Evolutionary conservation across 441 rosid species (phyloP).

Genomic region (Eruca vesicaria): DNA sequence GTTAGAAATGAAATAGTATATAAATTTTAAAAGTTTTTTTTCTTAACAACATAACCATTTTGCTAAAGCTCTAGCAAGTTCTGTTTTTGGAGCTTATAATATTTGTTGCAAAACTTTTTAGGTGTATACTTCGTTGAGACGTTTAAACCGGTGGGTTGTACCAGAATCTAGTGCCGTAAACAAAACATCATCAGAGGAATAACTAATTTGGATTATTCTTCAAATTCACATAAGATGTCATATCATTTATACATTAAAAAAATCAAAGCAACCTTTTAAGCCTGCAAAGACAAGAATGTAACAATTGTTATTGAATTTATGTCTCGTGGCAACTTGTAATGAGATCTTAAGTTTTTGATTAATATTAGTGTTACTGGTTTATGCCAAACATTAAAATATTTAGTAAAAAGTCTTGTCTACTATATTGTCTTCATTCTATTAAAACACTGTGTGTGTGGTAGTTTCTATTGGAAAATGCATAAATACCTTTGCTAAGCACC

Average conservation of each 20-base stretch:
- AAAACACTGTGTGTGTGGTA: too few relatives aligned
- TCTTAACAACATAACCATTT: background rate
- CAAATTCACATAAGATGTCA: background rate
- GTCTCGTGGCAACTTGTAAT: background rate
- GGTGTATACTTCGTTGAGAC: constrained; percentile 25
- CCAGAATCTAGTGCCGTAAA: constrained; percentile 20
- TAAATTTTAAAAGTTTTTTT: too few relatives aligned
- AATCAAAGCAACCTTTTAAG: background rate
- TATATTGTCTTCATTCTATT: too few relatives aligned
- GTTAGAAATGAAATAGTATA: constrained; percentile 11
- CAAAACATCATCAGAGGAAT: constrained; percentile 11
- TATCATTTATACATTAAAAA: background rate
- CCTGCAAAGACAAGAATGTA: background rate
- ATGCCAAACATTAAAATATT: background rate
- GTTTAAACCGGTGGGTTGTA: constrained; percentile 42
- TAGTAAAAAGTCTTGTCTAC: background rate
- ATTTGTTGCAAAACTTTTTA: background rate
- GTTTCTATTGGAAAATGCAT: too few relatives aligned
- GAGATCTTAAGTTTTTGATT: background rate
- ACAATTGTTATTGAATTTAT: background rate
- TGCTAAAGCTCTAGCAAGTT: background rate
- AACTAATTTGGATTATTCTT: background rate
- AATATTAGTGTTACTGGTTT: background rate
- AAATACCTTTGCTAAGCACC: background rate
- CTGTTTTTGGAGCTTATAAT: background rate